Conservation (phyloP, 257 asterid genomes). For the Fraxinus pennsylvanica region DNA sequence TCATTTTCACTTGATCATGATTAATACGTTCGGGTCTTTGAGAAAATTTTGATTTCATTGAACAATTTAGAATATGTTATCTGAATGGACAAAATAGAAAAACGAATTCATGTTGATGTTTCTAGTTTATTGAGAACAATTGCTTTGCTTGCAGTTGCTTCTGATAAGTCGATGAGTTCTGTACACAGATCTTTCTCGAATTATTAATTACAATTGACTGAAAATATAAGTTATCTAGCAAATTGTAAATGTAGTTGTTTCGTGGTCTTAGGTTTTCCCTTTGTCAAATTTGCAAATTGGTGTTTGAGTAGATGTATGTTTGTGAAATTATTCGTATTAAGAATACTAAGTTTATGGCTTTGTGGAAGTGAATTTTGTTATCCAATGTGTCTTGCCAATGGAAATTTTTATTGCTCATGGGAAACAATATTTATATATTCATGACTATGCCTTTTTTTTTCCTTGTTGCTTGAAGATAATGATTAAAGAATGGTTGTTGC, state of each 20-base stretch:
- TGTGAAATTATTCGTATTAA: background rate
- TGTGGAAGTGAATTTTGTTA: background rate
- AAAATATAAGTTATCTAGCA: background rate
- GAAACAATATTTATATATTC: background rate
- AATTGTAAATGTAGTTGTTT: background rate
- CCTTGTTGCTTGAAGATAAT: background rate
- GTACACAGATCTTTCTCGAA: background rate
- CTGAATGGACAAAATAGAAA: background rate
- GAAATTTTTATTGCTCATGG: background rate
- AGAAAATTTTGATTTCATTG: background rate
- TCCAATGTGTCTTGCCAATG: background rate
- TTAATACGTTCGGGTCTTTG: background rate
- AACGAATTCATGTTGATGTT: background rate
- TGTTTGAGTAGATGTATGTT: background rate
- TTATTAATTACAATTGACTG: background rate
- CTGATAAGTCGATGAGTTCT: background rate
- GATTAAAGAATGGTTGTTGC: background rate
- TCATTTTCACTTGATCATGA: background rate
- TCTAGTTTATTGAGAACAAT: background rate
- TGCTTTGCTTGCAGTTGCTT: background rate
- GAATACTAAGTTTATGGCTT: background rate
- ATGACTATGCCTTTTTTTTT: background rate
- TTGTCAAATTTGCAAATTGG: background rate
- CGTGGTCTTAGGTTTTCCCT: background rate
- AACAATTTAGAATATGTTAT: background rate